phyloP scores from a whole-genome alignment of 2,329 filamentous ascomycete genomes.

The Harringtonia aguacate region DNA sequence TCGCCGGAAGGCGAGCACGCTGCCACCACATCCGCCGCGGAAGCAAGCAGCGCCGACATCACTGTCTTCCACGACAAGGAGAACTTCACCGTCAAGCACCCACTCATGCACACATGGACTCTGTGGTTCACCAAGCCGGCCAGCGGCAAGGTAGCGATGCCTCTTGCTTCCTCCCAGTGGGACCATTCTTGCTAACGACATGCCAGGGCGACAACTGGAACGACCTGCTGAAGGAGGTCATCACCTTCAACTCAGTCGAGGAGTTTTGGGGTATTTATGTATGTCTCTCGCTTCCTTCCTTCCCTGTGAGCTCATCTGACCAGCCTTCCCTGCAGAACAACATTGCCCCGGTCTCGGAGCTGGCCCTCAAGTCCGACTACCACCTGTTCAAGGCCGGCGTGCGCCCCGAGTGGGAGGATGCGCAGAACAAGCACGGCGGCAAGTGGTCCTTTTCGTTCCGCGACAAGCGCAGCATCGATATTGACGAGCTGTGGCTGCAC shows the following conservation, averaged over 20 bases:
- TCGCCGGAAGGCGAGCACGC: slow-evolving; percentile 52
- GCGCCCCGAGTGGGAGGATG: slow-evolving; percentile 96
- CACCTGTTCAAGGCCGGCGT: slow-evolving; percentile 98
- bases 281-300: slow-evolving; percentile 28
- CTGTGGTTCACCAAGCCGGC: slow-evolving; percentile 99
- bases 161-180: neutral
- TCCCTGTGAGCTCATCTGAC: neutral
- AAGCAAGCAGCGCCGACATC: slow-evolving; percentile 52
- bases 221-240: slow-evolving; percentile 94
- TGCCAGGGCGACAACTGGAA: slow-evolving; percentile 95
- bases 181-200: slow-evolving; percentile 10
- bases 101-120: slow-evolving; percentile 94
- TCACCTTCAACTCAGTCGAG: slow-evolving; percentile 96
- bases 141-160: slow-evolving; percentile 65
- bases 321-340: slow-evolving; percentile 64
- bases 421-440: slow-evolving; percentile 97
- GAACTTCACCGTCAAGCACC: slow-evolving; percentile 99
- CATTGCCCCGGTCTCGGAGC: slow-evolving; percentile 89
- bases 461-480: slow-evolving; percentile 83
- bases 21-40: slow-evolving; percentile 24
- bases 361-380: slow-evolving; percentile 96
- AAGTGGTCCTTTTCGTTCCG: slow-evolving; percentile 99
- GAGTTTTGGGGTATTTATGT: slow-evolving; percentile 99
- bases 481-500: slow-evolving; percentile 93
- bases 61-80: slow-evolving; percentile 98